Percentiles rank a stretch among this genome's conserved stretches.
phyloP scores from a whole-genome alignment of 2,329 filamentous ascomycete species.

The Drechslera avenae region DNA sequence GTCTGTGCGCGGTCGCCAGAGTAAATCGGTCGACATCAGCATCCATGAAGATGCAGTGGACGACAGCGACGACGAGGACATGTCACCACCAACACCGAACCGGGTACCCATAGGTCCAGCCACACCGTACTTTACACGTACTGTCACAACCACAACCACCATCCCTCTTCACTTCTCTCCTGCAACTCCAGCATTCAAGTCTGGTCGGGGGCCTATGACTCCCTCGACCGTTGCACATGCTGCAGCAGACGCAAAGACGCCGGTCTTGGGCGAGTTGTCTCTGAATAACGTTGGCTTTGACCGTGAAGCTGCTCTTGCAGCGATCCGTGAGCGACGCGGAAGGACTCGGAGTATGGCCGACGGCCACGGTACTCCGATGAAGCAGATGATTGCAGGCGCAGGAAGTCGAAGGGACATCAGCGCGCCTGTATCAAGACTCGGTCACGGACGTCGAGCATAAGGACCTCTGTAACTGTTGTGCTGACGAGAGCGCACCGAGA shows the following conservation, averaged over 20 bases:
- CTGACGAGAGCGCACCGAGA: slow-evolving; percentile 13
- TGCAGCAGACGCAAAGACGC: slow-evolving; percentile 36
- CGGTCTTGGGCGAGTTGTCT: slow-evolving; percentile 39
- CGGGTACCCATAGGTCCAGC: slow-evolving; percentile 32
- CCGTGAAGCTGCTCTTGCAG: slow-evolving; percentile 74
- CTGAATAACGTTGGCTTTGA: slow-evolving; percentile 50
- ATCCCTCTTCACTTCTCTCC: slow-evolving; percentile 55
- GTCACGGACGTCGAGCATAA: slow-evolving; percentile 1
- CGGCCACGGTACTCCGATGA: slow-evolving; percentile 65
- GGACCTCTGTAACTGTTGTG: slow-evolving; percentile 3
- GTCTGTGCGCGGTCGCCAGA: slow-evolving; percentile 14
- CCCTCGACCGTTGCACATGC: slow-evolving; percentile 46
- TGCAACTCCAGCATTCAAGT: slow-evolving; percentile 41
- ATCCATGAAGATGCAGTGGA: slow-evolving; percentile 43
- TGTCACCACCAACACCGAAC: slow-evolving; percentile 25
- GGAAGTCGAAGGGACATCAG: slow-evolving; percentile 54
- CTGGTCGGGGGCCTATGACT: slow-evolving; percentile 33
- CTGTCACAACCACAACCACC: slow-evolving; percentile 55
- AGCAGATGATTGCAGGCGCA: slow-evolving; percentile 61
- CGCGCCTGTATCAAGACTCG: slow-evolving; percentile 47
- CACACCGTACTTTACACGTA: slow-evolving; percentile 47
- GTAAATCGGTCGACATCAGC: slow-evolving; percentile 26
- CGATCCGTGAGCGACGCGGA: slow-evolving; percentile 74
- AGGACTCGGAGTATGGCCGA: slow-evolving; percentile 71
- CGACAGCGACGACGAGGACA: slow-evolving; percentile 40